Evolutionary conservation across 75 land plant species (phyloP).

Genomic region (Adiantum capillusveneris): DNA sequence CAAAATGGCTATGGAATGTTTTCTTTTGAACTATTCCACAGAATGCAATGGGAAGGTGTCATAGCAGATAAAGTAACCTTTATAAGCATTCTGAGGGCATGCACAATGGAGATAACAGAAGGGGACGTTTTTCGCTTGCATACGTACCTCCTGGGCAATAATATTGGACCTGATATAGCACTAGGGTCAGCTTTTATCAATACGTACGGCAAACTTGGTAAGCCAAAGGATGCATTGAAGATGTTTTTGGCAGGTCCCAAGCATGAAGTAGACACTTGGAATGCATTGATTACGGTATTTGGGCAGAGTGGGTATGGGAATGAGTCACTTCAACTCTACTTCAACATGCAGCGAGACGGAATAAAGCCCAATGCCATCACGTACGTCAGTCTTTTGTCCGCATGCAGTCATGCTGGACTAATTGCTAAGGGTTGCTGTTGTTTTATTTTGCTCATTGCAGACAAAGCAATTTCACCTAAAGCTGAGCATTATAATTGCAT

Average conservation of each 20-base stretch:
- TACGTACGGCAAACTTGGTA: constrained; percentile 42
- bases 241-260: neutral
- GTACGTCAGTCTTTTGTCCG: constrained; percentile 8
- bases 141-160: constrained; percentile 3
- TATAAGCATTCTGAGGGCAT: constrained; percentile 8
- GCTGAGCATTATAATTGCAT: constrained; percentile 1
- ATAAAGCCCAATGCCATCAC: constrained; percentile 3
- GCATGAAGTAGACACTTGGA: constrained; percentile 8
- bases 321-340: constrained; percentile 3
- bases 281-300: constrained; percentile 10
- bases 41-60: constrained; percentile 15
- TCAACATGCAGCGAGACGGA: constrained; percentile 2
- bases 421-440: neutral
- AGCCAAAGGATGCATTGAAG: neutral
- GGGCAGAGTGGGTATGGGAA: constrained; percentile 5
- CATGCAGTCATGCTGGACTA: constrained; percentile 4
- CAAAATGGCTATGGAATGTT: no score
- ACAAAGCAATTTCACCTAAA: neutral
- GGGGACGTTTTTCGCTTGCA: constrained; percentile 4
- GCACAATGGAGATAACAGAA: neutral
- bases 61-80: constrained; percentile 6
- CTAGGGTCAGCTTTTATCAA: constrained; percentile 28
- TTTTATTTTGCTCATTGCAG: neutral
- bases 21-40: no score
- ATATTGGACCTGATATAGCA: constrained; percentile 10